Evolutionary conservation across 2,329 filamentous ascomycete genomes (phyloP), one percentile per base, ranked within the genome.

Genomic region (Blastomyces parvus): DNA sequence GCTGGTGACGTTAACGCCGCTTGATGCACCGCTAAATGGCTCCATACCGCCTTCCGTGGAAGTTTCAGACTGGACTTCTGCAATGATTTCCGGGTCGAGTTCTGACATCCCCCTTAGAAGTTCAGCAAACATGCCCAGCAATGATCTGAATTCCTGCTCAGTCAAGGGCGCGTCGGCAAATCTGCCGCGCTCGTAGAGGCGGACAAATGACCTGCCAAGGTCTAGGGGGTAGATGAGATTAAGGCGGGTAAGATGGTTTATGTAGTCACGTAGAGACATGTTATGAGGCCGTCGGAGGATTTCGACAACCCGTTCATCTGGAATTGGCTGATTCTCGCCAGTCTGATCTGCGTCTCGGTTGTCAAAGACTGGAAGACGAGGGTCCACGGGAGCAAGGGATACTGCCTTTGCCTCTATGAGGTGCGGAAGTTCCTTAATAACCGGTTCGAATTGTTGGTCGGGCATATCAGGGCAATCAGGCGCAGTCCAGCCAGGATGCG

Each of bases 321-420:
- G 83, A 27, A 81, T 62, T 65, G 75, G 62, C 60, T 74, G 66
- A 64, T 71, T 19, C 76, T 78, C 63, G 14, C 25, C n/a, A 7
- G 33, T 33, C 2, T 33, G n/a, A 56, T 50, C 53, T 11, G 44
- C 19, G 30, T 56, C 52, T 14, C 40, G 59, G 30, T 55, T 25
- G 13, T 74, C 44, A 6, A 19, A 14, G 25, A 5, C 11, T 33
- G 69, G 67, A 11, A 72, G 69, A 2, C 77, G 74, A 3, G 82
- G 80, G 67, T 83, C 81, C 0, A 81, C 79, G 38, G 87, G 90
- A 0, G 89, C 90, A 46, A 96, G 83, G 0, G 90, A 91, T n/a
- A 97, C 85, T 0, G 91, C 93, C 74, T 93, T 93, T 11, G 90
- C 93, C 78, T 97, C 93, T 66, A 97, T 89, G 36, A 97, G 82